A percentile compares a stretch with the other conserved stretches of the same genome.
Conservation (phyloP, 169 alveolate genomes). For the Pseudocohnilembus persalinus region DNA sequence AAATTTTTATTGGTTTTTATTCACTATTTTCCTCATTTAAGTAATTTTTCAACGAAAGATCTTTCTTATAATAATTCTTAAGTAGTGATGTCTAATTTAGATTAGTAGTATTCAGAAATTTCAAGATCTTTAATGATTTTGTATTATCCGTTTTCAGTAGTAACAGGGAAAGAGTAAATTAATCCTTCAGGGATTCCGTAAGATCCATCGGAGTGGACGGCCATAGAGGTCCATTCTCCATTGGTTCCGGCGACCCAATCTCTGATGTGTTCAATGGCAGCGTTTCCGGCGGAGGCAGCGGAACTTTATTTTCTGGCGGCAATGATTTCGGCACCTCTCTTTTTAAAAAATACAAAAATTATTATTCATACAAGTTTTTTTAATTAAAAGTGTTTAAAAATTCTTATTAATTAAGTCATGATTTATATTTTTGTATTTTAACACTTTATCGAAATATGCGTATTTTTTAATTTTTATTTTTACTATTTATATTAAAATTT, state of each 20-base stretch:
- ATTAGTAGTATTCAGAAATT: conserved; percentile 42
- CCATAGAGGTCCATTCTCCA: conserved; percentile 60
- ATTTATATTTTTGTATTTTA: no score
- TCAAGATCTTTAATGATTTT: conserved; percentile 60
- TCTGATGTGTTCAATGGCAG: conserved; percentile 80
- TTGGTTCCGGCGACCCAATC: conserved; percentile 74
- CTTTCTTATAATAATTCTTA: conserved; percentile 68
- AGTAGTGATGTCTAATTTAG: conserved; percentile 49
- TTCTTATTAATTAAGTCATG: no score
- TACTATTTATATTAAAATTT: conserved; percentile 54
- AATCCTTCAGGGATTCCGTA: conserved; percentile 72
- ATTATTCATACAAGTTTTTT: no score
- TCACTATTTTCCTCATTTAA: conserved; percentile 33
- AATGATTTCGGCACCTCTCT: conserved; percentile 87
- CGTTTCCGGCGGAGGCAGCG: conserved; percentile 82
- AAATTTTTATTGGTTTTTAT: background rate
- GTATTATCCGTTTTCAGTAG: conserved; percentile 61
- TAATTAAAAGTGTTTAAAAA: no score
- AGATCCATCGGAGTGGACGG: conserved; percentile 61
- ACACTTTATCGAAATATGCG: no score
- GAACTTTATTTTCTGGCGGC: conserved; percentile 75
- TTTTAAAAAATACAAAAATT: no score
- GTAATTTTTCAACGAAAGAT: conserved; percentile 54
- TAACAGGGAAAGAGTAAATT: conserved; percentile 74
- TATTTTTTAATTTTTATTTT: no score